Percentiles rank a stretch among this genome's conserved stretches.
Conservation (phyloP, 768 basidiomycete species). For the Rhodotorula toruloides region DNA sequence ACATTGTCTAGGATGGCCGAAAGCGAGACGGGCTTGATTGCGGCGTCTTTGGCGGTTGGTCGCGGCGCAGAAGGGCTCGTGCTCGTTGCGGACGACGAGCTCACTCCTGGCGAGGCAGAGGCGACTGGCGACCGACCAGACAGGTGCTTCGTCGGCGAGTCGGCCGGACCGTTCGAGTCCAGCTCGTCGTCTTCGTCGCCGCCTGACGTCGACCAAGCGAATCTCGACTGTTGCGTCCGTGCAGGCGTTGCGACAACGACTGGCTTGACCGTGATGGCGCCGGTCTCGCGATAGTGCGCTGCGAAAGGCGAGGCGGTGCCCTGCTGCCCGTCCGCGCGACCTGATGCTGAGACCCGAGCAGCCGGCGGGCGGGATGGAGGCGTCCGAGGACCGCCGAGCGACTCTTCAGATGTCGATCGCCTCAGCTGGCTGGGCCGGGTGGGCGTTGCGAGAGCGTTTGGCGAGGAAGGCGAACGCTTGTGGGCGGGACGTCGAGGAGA, state of each 20-base stretch:
- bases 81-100: not conserved
- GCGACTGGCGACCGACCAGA: not conserved
- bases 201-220: too few relatives aligned
- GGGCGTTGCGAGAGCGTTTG: constrained; percentile 45
- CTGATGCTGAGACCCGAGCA: not conserved
- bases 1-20: constrained; percentile 86
- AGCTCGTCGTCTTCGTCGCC: constrained; percentile 44
- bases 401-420: constrained; percentile 15
- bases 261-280: constrained; percentile 64
- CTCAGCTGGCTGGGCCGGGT: constrained; percentile 10
- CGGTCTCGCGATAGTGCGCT: constrained; percentile 74
- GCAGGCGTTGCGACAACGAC: constrained; percentile 51
- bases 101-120: constrained; percentile 6
- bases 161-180: constrained; percentile 24
- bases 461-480: constrained; percentile 45
- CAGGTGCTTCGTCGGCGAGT: constrained; percentile 26
- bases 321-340: not conserved
- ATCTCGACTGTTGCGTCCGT: constrained; percentile 38
- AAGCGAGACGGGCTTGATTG: constrained; percentile 57
- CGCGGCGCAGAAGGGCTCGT: not conserved
- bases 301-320: constrained; percentile 67
- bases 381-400: too few relatives aligned
- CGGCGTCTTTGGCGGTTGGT: not conserved
- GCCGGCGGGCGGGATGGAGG: not conserved
- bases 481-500: constrained; percentile 21